Base-by-base conservation (phyloP, 1,284 basidiomycete species). In the Athelia sp. region DNA sequence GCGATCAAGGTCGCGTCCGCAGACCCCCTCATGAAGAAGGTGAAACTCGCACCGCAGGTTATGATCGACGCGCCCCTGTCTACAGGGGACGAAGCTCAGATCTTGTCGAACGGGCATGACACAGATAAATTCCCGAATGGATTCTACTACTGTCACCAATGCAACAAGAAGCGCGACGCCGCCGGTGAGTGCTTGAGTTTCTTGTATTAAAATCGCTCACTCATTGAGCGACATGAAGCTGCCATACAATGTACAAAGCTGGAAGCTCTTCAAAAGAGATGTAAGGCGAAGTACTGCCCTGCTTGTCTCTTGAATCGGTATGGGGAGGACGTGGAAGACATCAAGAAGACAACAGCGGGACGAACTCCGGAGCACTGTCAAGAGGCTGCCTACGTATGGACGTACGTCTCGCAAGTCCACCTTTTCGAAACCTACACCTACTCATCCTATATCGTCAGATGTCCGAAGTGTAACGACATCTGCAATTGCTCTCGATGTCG, bases 401-500 rank as follows among this genome's bases (percentile, higher is more conserved):
- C 74, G 84, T 83, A 56, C 38, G 72, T 64, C 35, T 32, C 13
- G 26, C 26, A n/a, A 34, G n/a, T 11, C n/a, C n/a, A n/a, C 23
- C n/a, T 34, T 21, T 43, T 43, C 31, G 26, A 47, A n/a, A 11
- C 32, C 42, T 43, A 45, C 24, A 15, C 19, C 4, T 2, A 23
- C 47, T 45, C 51, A 45, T 46, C 47, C 36, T 22, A 40, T 15
- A 17, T n/a, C 49, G 47, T 47, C 53, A 89, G 87, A 58, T 90
- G 87, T 55, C 84, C 84, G 15, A 77, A 73, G 58, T 90, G 87
- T 54, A 68, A 72, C 48, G 79, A 75, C 55, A 65, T 70, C 3
- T 90, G 87, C 63, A 86, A 81, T 59, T 90, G 87, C 53, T 70
- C 73, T 34, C 61, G 58, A 1, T 90, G 87, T 63, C 74, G 80